Conservation (phyloP, 805 yeast species). For the Candida morakotiae region DNA sequence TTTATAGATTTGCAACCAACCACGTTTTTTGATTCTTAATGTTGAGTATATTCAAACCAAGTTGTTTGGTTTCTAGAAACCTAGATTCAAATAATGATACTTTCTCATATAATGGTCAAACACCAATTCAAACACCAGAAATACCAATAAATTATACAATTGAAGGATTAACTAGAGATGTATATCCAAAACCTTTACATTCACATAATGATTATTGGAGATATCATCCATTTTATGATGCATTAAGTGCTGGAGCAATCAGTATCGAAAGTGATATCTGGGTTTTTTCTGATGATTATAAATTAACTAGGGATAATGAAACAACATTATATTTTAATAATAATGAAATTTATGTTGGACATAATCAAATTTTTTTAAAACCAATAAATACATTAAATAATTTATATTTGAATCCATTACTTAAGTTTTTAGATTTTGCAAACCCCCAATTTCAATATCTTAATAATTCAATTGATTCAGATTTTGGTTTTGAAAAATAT, state of each 20-base stretch:
- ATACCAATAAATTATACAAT: slow-evolving; percentile 17
- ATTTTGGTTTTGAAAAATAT: slow-evolving; percentile 17
- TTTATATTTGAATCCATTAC: slow-evolving; percentile 54
- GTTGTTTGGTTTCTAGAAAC: slow-evolving; percentile 16
- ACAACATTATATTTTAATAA: slow-evolving; percentile 17
- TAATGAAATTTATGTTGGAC: slow-evolving; percentile 57
- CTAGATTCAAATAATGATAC: not conserved
- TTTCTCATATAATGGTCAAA: slow-evolving; percentile 3
- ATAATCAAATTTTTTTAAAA: slow-evolving; percentile 45
- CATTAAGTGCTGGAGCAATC: slow-evolving; percentile 48
- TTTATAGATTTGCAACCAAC: no score
- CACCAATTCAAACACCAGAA: slow-evolving; percentile 13
- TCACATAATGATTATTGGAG: slow-evolving; percentile 75
- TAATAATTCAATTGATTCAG: slow-evolving; percentile 3
- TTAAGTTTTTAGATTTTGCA: slow-evolving; percentile 42
- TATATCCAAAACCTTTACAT: slow-evolving; percentile 46
- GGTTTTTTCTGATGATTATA: slow-evolving; percentile 36
- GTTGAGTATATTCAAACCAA: slow-evolving; percentile 9
- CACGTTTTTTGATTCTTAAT: slow-evolving; percentile 3
- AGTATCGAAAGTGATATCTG: slow-evolving; percentile 70
- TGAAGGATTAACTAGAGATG: slow-evolving; percentile 32
- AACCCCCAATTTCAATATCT: slow-evolving; percentile 32
- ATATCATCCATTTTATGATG: slow-evolving; percentile 52
- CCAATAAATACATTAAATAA: slow-evolving; percentile 42
- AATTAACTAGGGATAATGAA: slow-evolving; percentile 17